Conservation (phyloP, 257 asterid genomes). For the Nyctanthes arbortristis region DNA sequence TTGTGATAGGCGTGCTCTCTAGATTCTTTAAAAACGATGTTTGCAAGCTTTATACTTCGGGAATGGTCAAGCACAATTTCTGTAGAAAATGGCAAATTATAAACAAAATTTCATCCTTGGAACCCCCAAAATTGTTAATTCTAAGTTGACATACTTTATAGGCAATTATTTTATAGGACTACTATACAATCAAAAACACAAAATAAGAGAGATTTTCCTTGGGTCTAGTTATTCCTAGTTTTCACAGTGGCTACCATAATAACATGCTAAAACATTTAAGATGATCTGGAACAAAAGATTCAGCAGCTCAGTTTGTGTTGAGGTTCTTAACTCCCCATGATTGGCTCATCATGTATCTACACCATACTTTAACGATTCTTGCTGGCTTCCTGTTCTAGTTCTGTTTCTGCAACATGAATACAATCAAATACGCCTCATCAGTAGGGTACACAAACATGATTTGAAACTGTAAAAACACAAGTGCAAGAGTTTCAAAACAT, state of each 20-base stretch:
- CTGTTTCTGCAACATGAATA: slow-evolving; percentile 33
- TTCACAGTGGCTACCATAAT: slow-evolving; percentile 3
- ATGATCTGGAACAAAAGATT: slow-evolving; percentile 13
- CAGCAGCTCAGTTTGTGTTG: not conserved
- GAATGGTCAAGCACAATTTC: too few relatives aligned
- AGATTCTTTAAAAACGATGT: too few relatives aligned
- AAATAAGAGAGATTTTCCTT: slow-evolving; percentile 1
- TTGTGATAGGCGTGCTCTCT: too few relatives aligned
- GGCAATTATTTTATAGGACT: too few relatives aligned
- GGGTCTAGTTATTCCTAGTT: slow-evolving; percentile 21
- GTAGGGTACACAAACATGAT: not conserved
- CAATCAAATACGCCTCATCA: not conserved
- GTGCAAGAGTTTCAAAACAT: too few relatives aligned
- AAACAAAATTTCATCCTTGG: not conserved
- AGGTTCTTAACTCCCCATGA: not conserved
- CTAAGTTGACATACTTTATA: not conserved
- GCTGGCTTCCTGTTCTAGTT: slow-evolving; percentile 26
- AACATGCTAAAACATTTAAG: slow-evolving; percentile 11
- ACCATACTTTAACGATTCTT: slow-evolving; percentile 21
- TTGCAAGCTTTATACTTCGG: too few relatives aligned
- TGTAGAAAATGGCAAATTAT: not conserved
- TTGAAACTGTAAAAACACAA: not conserved
- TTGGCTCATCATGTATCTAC: slow-evolving; percentile 5
- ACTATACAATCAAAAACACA: not conserved
- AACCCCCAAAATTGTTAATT: not conserved